A percentile compares a stretch with the other conserved stretches of the same genome.
phyloP scores from a whole-genome alignment of 768 basidiomycete species.

The Collybiopsis luxurians region DNA sequence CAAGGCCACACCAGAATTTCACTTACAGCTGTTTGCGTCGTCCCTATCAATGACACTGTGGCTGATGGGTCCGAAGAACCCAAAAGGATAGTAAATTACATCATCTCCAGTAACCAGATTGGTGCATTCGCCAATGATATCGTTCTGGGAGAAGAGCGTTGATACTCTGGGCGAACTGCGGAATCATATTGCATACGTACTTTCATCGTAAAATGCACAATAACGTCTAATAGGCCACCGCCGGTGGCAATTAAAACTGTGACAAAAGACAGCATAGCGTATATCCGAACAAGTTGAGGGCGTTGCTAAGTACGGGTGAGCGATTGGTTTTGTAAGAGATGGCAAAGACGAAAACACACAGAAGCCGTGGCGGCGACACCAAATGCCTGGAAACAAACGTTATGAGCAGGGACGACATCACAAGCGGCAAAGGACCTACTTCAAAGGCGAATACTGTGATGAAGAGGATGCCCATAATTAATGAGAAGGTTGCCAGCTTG shows the following conservation, averaged over 20 bases:
- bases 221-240: conserved; percentile 49
- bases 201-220: conserved; percentile 71
- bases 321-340: neutral
- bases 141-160: conserved; percentile 34
- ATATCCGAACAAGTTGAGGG: conserved; percentile 48
- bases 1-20: conserved; percentile 13
- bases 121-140: conserved; percentile 57
- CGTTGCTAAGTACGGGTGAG: conserved; percentile 44
- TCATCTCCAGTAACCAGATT: conserved; percentile 30
- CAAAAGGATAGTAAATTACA: conserved; percentile 36
- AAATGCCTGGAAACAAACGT: conserved; percentile 26
- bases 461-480: conserved; percentile 61
- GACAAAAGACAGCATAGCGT: conserved; percentile 48
- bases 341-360: conserved; percentile 35
- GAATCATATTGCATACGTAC: conserved; percentile 26
- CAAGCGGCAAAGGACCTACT: conserved; percentile 16
- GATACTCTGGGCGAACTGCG: neutral
- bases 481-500: conserved; percentile 50
- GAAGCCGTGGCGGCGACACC: conserved; percentile 49
- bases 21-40: conserved; percentile 46
- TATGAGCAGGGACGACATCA: neutral
- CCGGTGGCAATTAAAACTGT: conserved; percentile 49
- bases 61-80: conserved; percentile 51
- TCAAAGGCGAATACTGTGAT: conserved; percentile 49
- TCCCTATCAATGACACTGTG: conserved; percentile 22